Conservation (phyloP, 1,284 basidiomycete species). For the Prillingera fragicola region DNA sequence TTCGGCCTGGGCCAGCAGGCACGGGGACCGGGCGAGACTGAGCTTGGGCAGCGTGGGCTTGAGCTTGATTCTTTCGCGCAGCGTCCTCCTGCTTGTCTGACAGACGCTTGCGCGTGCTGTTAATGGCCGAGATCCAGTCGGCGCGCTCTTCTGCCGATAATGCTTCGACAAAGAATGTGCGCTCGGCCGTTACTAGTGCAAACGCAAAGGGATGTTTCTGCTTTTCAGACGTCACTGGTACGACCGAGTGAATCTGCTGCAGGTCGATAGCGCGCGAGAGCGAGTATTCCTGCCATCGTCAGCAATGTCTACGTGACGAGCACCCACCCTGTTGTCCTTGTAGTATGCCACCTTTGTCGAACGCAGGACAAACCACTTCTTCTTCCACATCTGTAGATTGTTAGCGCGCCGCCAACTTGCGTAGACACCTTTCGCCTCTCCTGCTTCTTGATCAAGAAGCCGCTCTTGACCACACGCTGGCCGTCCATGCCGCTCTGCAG, state of each 20-base stretch:
- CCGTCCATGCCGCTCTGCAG: conserved; percentile 58
- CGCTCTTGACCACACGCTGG: conserved; percentile 78
- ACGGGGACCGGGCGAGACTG: neutral
- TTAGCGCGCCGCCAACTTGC: conserved; percentile 1
- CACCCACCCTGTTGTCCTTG: conserved; percentile 69
- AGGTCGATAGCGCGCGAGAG: conserved; percentile 85
- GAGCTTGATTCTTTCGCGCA: conserved; percentile 5
- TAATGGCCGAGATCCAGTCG: conserved; percentile 79
- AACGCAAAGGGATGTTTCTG: conserved; percentile 88
- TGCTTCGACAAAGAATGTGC: conserved; percentile 92
- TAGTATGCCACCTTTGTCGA: conserved; percentile 91
- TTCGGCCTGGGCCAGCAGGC: neutral
- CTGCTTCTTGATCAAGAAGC: conserved; percentile 92
- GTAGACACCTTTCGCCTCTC: conserved; percentile 81
- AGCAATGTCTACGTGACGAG: conserved; percentile 25
- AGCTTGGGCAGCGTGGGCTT: conserved; percentile 7
- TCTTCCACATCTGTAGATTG: conserved; percentile 81
- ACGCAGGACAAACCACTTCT: conserved; percentile 94
- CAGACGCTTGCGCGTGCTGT: conserved; percentile 64
- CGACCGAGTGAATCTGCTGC: conserved; percentile 83
- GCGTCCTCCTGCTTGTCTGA: conserved; percentile 47
- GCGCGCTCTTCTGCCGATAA: conserved; percentile 65
- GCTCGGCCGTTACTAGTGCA: conserved; percentile 81
- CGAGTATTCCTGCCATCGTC: conserved; percentile 63
- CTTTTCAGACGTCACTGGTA: conserved; percentile 62